These are phyloP conservation scores for Lipomyces chichibuensis DNA, from an alignment of 805 yeast species.

Conservation along the genomic window DNA sequence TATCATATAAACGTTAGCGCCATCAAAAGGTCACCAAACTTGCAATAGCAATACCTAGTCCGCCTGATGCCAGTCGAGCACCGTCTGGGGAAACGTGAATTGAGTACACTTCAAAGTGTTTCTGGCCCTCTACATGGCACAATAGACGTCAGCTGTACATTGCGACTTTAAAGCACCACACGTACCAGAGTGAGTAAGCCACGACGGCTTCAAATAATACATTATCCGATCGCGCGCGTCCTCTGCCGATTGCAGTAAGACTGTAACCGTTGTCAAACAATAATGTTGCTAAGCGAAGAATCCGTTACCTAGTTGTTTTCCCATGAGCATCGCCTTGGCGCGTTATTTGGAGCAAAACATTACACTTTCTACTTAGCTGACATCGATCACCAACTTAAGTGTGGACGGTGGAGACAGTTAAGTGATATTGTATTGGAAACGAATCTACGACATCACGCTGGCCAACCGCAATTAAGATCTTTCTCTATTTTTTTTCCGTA, in stretches of 20 bases:
- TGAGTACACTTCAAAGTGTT: constrained; percentile 82
- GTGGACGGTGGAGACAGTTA: not conserved
- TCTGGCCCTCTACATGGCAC: constrained; percentile 63
- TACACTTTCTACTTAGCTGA: too few relatives aligned
- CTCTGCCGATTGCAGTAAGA: not conserved
- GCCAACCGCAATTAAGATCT: not conserved
- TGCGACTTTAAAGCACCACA: not conserved
- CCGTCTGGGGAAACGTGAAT: constrained; percentile 83
- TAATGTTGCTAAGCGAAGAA: too few relatives aligned
- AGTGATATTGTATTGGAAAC: not conserved
- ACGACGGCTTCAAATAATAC: constrained; percentile 70
- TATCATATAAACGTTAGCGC: not conserved
- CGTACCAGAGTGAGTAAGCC: constrained; percentile 65
- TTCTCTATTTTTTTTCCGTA: not conserved
- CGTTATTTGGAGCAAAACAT: too few relatives aligned
- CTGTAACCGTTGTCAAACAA: not conserved
- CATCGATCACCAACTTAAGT: too few relatives aligned
- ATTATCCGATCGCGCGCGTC: constrained; percentile 42
- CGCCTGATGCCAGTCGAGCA: constrained; percentile 86
- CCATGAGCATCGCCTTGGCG: too few relatives aligned
- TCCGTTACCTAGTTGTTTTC: not conserved
- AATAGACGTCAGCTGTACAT: not conserved
- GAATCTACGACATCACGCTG: too few relatives aligned
- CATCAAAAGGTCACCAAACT: not conserved
- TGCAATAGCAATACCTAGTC: constrained; percentile 46